These are phyloP conservation scores for Ormosia emarginata DNA, from an alignment of 306 rosid genomes.

Conservation along the genomic window DNA sequence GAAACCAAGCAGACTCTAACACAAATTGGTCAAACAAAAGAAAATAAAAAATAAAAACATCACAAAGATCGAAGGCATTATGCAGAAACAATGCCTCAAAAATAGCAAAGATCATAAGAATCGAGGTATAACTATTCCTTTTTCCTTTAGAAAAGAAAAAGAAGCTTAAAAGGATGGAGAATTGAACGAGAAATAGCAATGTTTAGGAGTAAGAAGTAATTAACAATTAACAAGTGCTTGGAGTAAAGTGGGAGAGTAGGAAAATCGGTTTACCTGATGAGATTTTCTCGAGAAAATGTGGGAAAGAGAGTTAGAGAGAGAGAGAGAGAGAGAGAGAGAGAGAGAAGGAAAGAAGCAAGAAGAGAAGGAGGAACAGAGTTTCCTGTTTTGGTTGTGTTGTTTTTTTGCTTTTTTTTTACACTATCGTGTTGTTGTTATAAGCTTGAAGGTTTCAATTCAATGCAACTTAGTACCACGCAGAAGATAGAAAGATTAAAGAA, in stretches of 20 bases:
- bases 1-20: constrained; percentile 16
- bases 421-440: too few relatives aligned
- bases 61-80: too few relatives aligned
- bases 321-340: neutral
- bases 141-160: too few relatives aligned
- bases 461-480: too few relatives aligned
- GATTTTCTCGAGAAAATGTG: constrained; percentile 40
- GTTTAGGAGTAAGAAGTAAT: neutral
- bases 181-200: neutral
- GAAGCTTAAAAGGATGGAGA: neutral
- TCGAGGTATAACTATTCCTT: neutral
- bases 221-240: neutral
- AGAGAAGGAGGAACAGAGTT: neutral
- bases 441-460: too few relatives aligned
- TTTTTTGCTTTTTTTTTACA: too few relatives aligned
- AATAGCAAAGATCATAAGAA: neutral
- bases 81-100: neutral
- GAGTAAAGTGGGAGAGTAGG: constrained; percentile 3
- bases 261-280: constrained; percentile 37
- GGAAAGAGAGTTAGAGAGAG: constrained; percentile 25
- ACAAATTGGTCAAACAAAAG: constrained; percentile 37
- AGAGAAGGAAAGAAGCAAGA: neutral
- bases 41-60: too few relatives aligned
- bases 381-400: too few relatives aligned
- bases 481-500: too few relatives aligned